Evolutionary conservation across 129 eudicot species (phyloP), one percentile per base, ranked within the genome.

Genomic region (Flaveria bidentis): DNA sequence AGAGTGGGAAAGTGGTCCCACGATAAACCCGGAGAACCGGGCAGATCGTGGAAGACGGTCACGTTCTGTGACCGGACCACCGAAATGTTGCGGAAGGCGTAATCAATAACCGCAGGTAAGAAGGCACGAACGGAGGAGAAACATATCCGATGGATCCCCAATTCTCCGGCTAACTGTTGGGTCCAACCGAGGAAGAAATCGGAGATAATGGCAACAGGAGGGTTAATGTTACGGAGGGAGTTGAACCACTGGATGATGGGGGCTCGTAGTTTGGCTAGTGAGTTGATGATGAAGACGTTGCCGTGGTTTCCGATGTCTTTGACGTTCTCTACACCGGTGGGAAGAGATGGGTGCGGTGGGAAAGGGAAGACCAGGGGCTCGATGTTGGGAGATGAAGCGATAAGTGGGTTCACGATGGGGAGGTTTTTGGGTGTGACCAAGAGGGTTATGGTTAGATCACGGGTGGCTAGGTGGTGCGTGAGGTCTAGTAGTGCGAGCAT

Each of bases 121-220:
- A 87, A 84, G 0, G 91, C 84, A 16, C 86, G 74, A 2, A 80
- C 67, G 1, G 82, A 67, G 86, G 71, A 83, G 52, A 89, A 92
- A 42, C 30, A 82, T 25, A 87, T 58, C n/a, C 91, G 60, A 0
- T 84, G 93, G 68, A 92, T 84, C 2, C 88, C 78, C 11, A 92
- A 11, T 1, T 88, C 9, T 26, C 58, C 4, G 2, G 94, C 90
- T 61, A 89, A 52, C 23, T 76, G 73, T 1, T 89, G 84, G 47
- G 97, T 87, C 86, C 87, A 92, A 0, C 97, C 97, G 2, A 92
- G 93, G 33, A 92, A 87, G 82, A 89, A 87, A 78, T 92, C 98
- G 4, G 88, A 88, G 60, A 92, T 20, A 36, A 89, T 56, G 64
- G 88, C 98, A 11, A 83, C 83, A 25, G 96, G 98, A 3, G 93